These are phyloP conservation scores for Coprinellus micaceus DNA, from an alignment of 768 basidiomycete genomes.

Conservation along the genomic window DNA sequence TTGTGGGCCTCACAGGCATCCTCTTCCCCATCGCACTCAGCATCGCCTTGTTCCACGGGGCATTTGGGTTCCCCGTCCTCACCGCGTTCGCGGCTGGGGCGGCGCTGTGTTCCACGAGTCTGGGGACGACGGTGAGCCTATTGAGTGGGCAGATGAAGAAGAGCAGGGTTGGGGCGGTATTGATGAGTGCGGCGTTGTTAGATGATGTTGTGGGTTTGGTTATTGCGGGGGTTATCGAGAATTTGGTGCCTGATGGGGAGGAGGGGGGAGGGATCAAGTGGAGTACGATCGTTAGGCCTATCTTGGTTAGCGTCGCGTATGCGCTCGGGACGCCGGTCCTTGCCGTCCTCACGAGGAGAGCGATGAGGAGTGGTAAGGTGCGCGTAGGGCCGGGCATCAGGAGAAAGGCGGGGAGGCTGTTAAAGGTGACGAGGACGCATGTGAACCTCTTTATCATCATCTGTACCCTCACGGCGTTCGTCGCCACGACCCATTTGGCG, in stretches of 20 bases:
- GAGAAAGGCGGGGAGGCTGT: not conserved
- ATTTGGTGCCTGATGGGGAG: slow-evolving; percentile 26
- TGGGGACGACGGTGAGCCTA: slow-evolving; percentile 65
- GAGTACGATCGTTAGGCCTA: slow-evolving; percentile 45
- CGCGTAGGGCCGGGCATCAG: not conserved
- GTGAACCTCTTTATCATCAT: slow-evolving; percentile 36
- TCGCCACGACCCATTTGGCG: slow-evolving; percentile 46
- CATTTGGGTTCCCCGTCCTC: slow-evolving; percentile 36
- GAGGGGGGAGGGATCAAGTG: slow-evolving; percentile 16
- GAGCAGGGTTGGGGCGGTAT: slow-evolving; percentile 51
- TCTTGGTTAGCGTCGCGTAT: slow-evolving; percentile 54
- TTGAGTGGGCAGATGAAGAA: slow-evolving; percentile 44
- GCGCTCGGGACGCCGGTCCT: slow-evolving; percentile 36
- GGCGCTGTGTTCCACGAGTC: slow-evolving; percentile 57
- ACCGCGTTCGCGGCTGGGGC: slow-evolving; percentile 62
- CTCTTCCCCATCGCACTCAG: slow-evolving; percentile 47
- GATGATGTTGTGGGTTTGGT: slow-evolving; percentile 65
- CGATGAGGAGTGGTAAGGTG: not conserved
- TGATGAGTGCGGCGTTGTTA: slow-evolving; percentile 59
- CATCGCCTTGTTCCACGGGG: slow-evolving; percentile 40
- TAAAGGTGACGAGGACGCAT: slow-evolving; percentile 10
- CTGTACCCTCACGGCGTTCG: slow-evolving; percentile 37
- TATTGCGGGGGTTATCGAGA: slow-evolving; percentile 50
- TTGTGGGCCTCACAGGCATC: slow-evolving; percentile 52
- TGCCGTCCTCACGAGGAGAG: slow-evolving; percentile 12